Base-by-base conservation (phyloP, 306 rosid species). In the Inga leiocalycina region DNA sequence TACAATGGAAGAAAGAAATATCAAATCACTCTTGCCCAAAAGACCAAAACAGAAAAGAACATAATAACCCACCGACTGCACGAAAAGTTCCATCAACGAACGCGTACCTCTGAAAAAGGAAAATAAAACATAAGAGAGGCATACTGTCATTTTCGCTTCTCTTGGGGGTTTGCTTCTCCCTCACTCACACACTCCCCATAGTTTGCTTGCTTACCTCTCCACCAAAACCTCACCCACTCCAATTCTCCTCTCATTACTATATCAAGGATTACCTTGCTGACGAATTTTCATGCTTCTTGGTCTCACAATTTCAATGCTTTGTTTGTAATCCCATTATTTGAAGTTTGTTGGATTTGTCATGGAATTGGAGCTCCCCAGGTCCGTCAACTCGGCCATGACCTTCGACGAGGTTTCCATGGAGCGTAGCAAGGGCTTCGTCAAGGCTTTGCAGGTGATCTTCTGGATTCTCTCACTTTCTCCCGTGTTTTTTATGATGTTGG, bases 361-460 rank as follows among this genome's bases (percentile, higher is more conserved):
- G 96, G 98, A 95, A 86, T 61, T 93, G 72, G 90, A 93, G 84
- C 94, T 75, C 22, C 80, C 88, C 45, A 78, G 90, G 81, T 78
- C 85, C 39, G 86, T 72, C 78, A 87, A 83, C 75, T 87, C 94
- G 34, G 88, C 93, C 82, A 94, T 90, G 99, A 94, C 98, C 57
- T 96, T 92, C 90, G 98, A 96, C 41, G 98, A 92, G 83, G 97
- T 87, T 73, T 94, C 97, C 86, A 96, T 94, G 99, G 98, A 94
- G 72, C 94, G 99, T 39, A 96, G 99, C 89, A 94, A 91, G 89
- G 89, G 91, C 91, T 96, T 96, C 87, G 93, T 96, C 81, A 93
- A 91, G 79, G 93, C 99, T 54, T 88, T 96, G 84, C 99, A 96
- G 99, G 99, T 96, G n/a, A 76, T 78, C 19, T 84, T 78, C 78